Conservation (phyloP, 1,284 basidiomycete species). For the Heliocybe sulcata region DNA sequence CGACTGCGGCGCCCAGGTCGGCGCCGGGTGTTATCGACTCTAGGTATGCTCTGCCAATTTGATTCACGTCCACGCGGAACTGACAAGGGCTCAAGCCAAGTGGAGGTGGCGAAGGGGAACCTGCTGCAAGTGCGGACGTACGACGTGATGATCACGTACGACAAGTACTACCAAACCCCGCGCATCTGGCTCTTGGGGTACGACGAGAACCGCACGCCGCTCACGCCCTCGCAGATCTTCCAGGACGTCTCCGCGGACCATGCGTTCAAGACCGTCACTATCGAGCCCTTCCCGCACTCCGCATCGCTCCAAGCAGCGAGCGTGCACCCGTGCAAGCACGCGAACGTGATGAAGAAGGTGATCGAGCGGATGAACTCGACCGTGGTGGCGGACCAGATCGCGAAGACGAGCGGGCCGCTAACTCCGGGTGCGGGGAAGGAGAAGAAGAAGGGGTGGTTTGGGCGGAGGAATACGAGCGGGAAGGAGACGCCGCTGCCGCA, state of each 20-base stretch:
- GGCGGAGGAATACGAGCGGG: conserved; percentile 56
- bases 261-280: conserved; percentile 97
- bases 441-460: conserved; percentile 84
- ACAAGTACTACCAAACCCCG: conserved; percentile 98
- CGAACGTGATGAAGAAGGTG: conserved; percentile 99
- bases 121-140: conserved; percentile 95
- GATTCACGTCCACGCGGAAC: too few species aligned
- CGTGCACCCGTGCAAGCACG: conserved; percentile 98
- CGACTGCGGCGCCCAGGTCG: conserved; percentile 65
- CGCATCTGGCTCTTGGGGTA: conserved; percentile 94
- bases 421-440: neutral
- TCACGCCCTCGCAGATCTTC: conserved; percentile 89
- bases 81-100: conserved; percentile 30
- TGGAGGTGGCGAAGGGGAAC: conserved; percentile 69
- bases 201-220: conserved; percentile 87
- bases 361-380: conserved; percentile 97
- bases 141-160: conserved; percentile 99
- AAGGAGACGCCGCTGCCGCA: conserved; percentile 39
- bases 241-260: conserved; percentile 97
- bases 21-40: conserved; percentile 29
- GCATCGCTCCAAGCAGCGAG: conserved; percentile 79
- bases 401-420: conserved; percentile 26
- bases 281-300: conserved; percentile 95
- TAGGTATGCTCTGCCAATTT: conserved; percentile 24
- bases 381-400: conserved; percentile 71